Evolutionary conservation across 495 filamentous ascomycete species (phyloP).

Genomic region (Xylaria cubensis): DNA sequence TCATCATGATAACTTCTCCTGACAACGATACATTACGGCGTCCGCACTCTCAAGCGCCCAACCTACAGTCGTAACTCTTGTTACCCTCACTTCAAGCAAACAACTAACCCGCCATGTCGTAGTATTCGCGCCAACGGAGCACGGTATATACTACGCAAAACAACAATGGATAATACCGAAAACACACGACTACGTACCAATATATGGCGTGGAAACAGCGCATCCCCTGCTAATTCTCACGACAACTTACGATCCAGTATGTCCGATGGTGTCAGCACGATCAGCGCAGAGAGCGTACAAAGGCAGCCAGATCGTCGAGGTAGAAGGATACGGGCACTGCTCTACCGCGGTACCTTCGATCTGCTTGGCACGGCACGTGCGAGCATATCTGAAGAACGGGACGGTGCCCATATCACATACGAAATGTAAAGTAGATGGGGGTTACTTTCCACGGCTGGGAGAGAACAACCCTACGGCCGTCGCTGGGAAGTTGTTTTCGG

Average conservation of each 20-base stretch:
- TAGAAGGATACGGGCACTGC: constrained; percentile 54
- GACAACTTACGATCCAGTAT: constrained; percentile 45
- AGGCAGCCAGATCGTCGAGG: constrained; percentile 49
- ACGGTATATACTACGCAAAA: constrained; percentile 42
- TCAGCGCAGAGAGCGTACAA: constrained; percentile 48
- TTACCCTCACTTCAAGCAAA: background rate
- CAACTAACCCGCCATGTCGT: background rate
- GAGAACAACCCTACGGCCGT: too few species aligned
- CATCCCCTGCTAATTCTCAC: constrained; percentile 9
- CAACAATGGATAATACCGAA: constrained; percentile 48
- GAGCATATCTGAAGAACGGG: constrained; percentile 47
- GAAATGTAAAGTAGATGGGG: constrained; percentile 30
- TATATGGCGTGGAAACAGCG: background rate
- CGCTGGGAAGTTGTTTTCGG: background rate
- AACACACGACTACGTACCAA: constrained; percentile 51
- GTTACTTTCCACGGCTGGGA: background rate
- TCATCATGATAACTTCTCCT: background rate
- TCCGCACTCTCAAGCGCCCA: too few species aligned
- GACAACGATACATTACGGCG: too few species aligned
- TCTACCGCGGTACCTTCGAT: constrained; percentile 49
- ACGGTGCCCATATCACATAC: constrained; percentile 43
- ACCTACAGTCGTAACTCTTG: too few species aligned
- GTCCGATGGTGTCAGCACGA: constrained; percentile 48
- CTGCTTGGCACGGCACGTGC: constrained; percentile 46
- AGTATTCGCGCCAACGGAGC: constrained; percentile 33